A percentile compares a stretch with the other conserved stretches of the same genome.
Evolutionary conservation across 1,139 yeast genomes (phyloP).

Genomic region (Hyphopichia buzzinii): DNA sequence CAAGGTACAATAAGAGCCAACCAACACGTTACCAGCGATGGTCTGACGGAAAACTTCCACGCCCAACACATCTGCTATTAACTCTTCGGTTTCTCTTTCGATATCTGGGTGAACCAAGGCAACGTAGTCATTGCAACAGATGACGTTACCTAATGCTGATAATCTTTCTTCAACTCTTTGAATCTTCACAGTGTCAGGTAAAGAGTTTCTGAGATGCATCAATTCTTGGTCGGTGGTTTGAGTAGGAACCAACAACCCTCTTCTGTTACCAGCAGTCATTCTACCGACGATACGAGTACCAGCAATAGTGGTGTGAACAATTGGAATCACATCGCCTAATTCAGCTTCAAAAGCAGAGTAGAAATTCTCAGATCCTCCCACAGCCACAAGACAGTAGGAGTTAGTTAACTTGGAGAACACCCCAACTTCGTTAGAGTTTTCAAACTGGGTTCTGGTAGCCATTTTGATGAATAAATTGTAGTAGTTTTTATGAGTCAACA

Average conservation of each 20-base stretch:
- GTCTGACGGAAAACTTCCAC: constrained; percentile 99
- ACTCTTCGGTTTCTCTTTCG: constrained; percentile 98
- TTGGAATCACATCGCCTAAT: constrained; percentile 93
- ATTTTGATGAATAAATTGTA: constrained; percentile 14
- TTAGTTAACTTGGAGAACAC: constrained; percentile 96
- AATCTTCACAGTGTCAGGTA: constrained; percentile 94
- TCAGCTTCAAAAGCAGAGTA: constrained; percentile 98
- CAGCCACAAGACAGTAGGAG: constrained; percentile 93
- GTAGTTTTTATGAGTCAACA: not conserved
- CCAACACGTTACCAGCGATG: constrained; percentile 95
- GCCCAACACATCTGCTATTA: constrained; percentile 97
- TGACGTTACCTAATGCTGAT: constrained; percentile 95
- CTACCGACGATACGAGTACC: constrained; percentile 98
- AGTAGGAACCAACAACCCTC: constrained; percentile 95
- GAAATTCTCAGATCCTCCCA: constrained; percentile 97
- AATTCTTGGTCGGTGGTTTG: constrained; percentile 99
- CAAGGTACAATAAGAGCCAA: constrained; percentile 92
- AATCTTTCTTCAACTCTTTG: constrained; percentile 98
- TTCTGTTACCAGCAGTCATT: constrained; percentile 98
- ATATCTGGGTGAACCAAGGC: constrained; percentile 99
- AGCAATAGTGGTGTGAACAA: constrained; percentile 95
- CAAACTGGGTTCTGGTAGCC: constrained; percentile 70
- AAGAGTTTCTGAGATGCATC: constrained; percentile 93
- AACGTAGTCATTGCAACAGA: constrained; percentile 98
- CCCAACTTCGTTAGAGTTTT: constrained; percentile 97